A percentile compares a stretch with the other conserved stretches of the same genome.
Conservation (phyloP, 2,329 filamentous ascomycete genomes). For the Penicillium sumatraense region DNA sequence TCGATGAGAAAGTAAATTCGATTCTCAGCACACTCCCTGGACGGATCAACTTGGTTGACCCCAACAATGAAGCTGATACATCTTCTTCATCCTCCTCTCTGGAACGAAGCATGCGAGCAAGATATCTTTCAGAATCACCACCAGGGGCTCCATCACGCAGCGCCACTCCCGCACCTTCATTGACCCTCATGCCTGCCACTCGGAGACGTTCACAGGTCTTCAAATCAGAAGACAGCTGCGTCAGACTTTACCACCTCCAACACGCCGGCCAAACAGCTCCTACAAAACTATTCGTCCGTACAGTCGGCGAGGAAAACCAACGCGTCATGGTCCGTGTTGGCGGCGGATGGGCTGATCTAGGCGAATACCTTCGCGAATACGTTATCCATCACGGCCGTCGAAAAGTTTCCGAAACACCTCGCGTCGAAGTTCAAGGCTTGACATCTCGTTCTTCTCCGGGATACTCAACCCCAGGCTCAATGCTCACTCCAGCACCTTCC, state of each 20-base stretch:
- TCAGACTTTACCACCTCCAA: slow-evolving; percentile 90
- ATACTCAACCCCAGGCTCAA: slow-evolving; percentile 32
- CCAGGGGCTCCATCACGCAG: slow-evolving; percentile 47
- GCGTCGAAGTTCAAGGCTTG: slow-evolving; percentile 60
- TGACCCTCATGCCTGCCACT: slow-evolving; percentile 68
- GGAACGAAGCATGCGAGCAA: slow-evolving; percentile 48
- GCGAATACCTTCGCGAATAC: slow-evolving; percentile 92
- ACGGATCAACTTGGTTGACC: slow-evolving; percentile 72
- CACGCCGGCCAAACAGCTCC: slow-evolving; percentile 82
- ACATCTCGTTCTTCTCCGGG: slow-evolving; percentile 37
- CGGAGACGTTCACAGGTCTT: slow-evolving; percentile 39
- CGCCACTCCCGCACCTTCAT: slow-evolving; percentile 67
- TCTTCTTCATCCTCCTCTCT: slow-evolving; percentile 39
- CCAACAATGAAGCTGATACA: slow-evolving; percentile 42
- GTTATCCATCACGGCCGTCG: slow-evolving; percentile 87
- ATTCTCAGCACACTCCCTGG: slow-evolving; percentile 79
- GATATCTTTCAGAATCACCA: slow-evolving; percentile 38
- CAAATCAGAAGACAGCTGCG: slow-evolving; percentile 66
- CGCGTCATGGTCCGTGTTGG: slow-evolving; percentile 98
- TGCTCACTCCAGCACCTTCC: slow-evolving; percentile 22
- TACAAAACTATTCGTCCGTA: slow-evolving; percentile 91
- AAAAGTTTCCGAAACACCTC: slow-evolving; percentile 57
- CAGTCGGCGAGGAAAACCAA: slow-evolving; percentile 87
- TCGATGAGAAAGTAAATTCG: slow-evolving; percentile 79
- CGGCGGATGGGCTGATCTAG: slow-evolving; percentile 96